Evolutionary conservation across 2,329 filamentous ascomycete genomes (phyloP).

Genomic region (Emericellopsis cladophorae): DNA sequence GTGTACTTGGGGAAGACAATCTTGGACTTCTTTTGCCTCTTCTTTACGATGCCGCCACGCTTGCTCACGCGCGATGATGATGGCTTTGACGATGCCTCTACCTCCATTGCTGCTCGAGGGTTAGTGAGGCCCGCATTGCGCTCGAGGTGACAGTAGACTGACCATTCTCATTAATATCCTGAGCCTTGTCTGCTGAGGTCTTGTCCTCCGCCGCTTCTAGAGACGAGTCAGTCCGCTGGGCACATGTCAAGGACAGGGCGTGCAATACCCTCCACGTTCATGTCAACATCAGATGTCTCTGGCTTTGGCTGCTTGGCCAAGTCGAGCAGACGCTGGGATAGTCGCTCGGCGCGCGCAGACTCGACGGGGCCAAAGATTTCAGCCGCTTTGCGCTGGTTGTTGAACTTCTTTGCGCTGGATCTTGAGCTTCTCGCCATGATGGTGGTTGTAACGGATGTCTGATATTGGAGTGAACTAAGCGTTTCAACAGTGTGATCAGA

Average conservation of each 20-base stretch:
- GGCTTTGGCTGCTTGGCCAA: slow-evolving; percentile 67
- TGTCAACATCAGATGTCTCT: slow-evolving; percentile 33
- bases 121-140: slow-evolving; percentile 1
- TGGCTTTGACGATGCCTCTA: slow-evolving; percentile 32
- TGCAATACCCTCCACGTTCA: slow-evolving; percentile 23
- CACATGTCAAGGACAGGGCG: background rate
- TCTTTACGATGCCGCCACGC: slow-evolving; percentile 41
- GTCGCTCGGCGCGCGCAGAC: slow-evolving; percentile 64
- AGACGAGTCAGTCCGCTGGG: background rate
- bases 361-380: slow-evolving; percentile 78
- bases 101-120: slow-evolving; percentile 35
- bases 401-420: slow-evolving; percentile 68
- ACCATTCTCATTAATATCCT: slow-evolving; percentile 13
- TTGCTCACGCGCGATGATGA: slow-evolving; percentile 26
- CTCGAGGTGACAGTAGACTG: slow-evolving; percentile 8
- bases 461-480: too few species aligned
- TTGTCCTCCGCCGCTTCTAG: slow-evolving; percentile 10
- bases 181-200: slow-evolving; percentile 13
- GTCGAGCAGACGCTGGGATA: slow-evolving; percentile 77
- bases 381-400: slow-evolving; percentile 68
- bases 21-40: slow-evolving; percentile 38
- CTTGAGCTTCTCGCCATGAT: slow-evolving; percentile 81
- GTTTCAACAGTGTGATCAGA: too few species aligned
- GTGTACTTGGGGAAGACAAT: slow-evolving; percentile 50
- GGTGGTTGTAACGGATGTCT: slow-evolving; percentile 2